These are phyloP conservation scores for Bisporella sp. DNA, from an alignment of 2,329 filamentous ascomycete genomes.

Conservation along the genomic window DNA sequence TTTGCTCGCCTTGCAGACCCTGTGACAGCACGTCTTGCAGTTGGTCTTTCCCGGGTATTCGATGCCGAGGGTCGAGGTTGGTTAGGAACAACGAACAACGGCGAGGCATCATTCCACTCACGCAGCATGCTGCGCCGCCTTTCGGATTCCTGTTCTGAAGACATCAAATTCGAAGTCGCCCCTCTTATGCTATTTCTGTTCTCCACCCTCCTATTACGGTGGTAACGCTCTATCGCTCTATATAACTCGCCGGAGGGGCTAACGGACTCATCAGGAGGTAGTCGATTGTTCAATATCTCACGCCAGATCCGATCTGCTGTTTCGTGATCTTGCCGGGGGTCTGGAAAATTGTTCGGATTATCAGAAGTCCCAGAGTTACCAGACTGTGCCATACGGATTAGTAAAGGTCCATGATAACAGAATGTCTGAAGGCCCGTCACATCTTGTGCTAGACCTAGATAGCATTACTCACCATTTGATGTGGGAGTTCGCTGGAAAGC, in stretches of 20 bases:
- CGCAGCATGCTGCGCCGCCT: slow-evolving; percentile 9
- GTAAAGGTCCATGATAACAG: no score
- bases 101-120: slow-evolving; percentile 13
- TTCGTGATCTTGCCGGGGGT: slow-evolving; percentile 5
- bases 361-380: slow-evolving; percentile 22
- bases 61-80: slow-evolving; percentile 6
- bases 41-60: slow-evolving; percentile 9
- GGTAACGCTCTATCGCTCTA: slow-evolving; percentile 35
- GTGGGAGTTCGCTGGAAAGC: no score
- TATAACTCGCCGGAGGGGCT: slow-evolving; percentile 38
- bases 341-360: slow-evolving; percentile 1
- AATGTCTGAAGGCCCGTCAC: no score
- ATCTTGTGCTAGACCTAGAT: no score
- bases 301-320: slow-evolving; percentile 28
- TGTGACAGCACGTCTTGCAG: slow-evolving; percentile 3
- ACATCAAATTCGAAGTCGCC: slow-evolving; percentile 20
- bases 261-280: slow-evolving; percentile 29
- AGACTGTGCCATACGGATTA: slow-evolving; percentile 14
- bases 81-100: slow-evolving; percentile 19
- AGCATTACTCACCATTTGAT: no score
- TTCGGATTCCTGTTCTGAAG: slow-evolving; percentile 20
- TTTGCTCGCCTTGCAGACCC: slow-evolving; percentile 13
- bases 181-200: slow-evolving; percentile 12
- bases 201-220: slow-evolving; percentile 23
- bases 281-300: slow-evolving; percentile 32